Evolutionary conservation across 2,329 filamentous ascomycete species (phyloP).

Genomic region (Elsinoe fawcettii): DNA sequence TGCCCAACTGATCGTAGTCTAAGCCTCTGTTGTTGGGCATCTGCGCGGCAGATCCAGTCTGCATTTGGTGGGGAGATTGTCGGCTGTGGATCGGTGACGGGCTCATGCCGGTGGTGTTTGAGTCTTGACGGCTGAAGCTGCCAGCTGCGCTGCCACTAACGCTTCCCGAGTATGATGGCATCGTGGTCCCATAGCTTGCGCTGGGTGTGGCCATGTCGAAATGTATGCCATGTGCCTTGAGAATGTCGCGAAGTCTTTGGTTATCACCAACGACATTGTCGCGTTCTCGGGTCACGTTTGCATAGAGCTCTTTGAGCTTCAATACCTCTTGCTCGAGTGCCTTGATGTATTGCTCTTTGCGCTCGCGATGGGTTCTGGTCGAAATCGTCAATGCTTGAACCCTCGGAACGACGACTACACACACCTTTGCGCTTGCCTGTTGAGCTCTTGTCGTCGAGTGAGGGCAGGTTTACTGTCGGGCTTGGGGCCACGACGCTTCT

Average conservation of each 20-base stretch:
- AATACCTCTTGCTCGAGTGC: conserved; percentile 85
- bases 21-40: conserved; percentile 37
- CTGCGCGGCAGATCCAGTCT: conserved; percentile 20
- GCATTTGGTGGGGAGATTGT: conserved; percentile 18
- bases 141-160: conserved; percentile 53
- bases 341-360: conserved; percentile 95
- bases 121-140: conserved; percentile 46
- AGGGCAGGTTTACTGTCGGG: conserved; percentile 92
- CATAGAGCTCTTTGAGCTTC: conserved; percentile 77
- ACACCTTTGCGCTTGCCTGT: conserved; percentile 91
- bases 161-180: conserved; percentile 34
- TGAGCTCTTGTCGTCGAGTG: conserved; percentile 85
- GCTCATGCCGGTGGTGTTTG: conserved; percentile 40
- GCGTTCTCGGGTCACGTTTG: conserved; percentile 65
- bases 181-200: conserved; percentile 27
- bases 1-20: conserved; percentile 75
- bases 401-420: conserved; percentile 15
- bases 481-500: conserved; percentile 88
- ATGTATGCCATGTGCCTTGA: conserved; percentile 51
- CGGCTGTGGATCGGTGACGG: conserved; percentile 32
- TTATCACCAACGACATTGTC: conserved; percentile 73
- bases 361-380: conserved; percentile 82
- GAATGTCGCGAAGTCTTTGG: conserved; percentile 58
- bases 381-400: conserved; percentile 12
- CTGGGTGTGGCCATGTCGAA: conserved; percentile 41